A percentile compares a stretch with the other conserved stretches of the same genome.
Evolutionary conservation across 1,284 basidiomycete species (phyloP).

Genomic region (Inonotus obliquus): DNA sequence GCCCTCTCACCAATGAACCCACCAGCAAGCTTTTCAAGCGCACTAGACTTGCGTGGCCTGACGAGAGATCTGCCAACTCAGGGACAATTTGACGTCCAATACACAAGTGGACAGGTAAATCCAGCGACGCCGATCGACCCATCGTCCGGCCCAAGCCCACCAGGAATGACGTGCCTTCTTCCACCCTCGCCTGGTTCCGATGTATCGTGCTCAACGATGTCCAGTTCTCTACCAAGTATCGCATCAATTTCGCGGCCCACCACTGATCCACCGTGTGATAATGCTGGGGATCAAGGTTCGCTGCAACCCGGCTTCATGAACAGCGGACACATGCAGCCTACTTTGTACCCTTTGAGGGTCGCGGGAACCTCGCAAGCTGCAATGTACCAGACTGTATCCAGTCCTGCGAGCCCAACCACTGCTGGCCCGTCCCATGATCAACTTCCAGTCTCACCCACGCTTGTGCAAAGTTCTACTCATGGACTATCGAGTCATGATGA

Average conservation of each 20-base stretch:
- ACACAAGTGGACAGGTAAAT: neutral
- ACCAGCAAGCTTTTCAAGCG: conserved; percentile 2
- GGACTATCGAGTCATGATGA: neutral
- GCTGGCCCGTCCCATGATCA: neutral
- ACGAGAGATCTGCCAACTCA: neutral
- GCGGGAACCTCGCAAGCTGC: neutral
- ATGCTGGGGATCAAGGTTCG: neutral
- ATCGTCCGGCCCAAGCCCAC: neutral
- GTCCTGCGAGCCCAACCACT: neutral
- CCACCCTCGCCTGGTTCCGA: conserved; percentile 13
- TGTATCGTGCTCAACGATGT: conserved; percentile 6
- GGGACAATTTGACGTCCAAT: neutral
- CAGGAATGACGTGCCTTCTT: neutral
- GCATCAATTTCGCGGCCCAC: neutral
- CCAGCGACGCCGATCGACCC: neutral
- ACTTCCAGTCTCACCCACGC: neutral
- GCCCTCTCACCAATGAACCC: neutral
- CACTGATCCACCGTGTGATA: neutral
- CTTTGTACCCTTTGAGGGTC: neutral
- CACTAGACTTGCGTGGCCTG: conserved; percentile 6
- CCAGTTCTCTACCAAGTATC: conserved; percentile 1
- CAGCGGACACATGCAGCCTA: neutral
- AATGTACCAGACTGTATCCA: neutral
- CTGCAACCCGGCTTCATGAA: neutral
- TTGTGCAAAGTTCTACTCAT: neutral